These are phyloP conservation scores for Trichosporon faecale DNA, from an alignment of 1,284 basidiomycete genomes.

Conservation along the genomic window DNA sequence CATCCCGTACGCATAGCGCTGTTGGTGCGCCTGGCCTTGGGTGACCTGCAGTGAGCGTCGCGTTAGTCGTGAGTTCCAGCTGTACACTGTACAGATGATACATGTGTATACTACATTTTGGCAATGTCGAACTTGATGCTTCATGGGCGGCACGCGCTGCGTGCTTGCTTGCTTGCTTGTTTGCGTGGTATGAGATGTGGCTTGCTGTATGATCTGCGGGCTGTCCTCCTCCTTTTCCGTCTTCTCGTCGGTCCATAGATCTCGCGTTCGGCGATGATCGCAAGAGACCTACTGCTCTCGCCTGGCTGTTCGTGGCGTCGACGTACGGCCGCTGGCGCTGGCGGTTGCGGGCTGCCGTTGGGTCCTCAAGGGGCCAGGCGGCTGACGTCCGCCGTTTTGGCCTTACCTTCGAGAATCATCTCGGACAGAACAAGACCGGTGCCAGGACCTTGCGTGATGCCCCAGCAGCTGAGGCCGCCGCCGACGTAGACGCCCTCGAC, in stretches of 20 bases:
- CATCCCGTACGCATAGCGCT: too few species aligned
- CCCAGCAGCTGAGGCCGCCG: slow-evolving; percentile 46
- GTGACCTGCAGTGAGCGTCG: neutral
- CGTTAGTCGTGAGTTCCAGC: neutral
- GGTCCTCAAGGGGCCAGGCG: slow-evolving; percentile 50
- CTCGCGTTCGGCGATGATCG: neutral
- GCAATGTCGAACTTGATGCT: neutral
- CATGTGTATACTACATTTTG: slow-evolving; percentile 6
- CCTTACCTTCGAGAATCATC: slow-evolving; percentile 56
- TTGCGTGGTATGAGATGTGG: neutral
- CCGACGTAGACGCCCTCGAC: slow-evolving; percentile 54
- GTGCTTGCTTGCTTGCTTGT: neutral
- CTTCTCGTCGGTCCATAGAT: neutral
- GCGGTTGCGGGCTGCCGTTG: too few species aligned
- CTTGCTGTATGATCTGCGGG: neutral
- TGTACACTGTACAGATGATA: neutral
- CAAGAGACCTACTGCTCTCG: too few species aligned
- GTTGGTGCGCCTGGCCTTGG: too few species aligned
- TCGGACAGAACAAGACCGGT: slow-evolving; percentile 58
- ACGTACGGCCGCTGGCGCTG: too few species aligned
- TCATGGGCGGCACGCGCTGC: neutral
- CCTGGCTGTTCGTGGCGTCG: neutral
- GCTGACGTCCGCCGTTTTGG: slow-evolving; percentile 55
- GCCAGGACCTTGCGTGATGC: slow-evolving; percentile 54
- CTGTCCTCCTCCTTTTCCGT: neutral